These are phyloP conservation scores for Leccinellum rugosiceps DNA, from an alignment of 768 basidiomycete genomes.

Conservation along the genomic window DNA sequence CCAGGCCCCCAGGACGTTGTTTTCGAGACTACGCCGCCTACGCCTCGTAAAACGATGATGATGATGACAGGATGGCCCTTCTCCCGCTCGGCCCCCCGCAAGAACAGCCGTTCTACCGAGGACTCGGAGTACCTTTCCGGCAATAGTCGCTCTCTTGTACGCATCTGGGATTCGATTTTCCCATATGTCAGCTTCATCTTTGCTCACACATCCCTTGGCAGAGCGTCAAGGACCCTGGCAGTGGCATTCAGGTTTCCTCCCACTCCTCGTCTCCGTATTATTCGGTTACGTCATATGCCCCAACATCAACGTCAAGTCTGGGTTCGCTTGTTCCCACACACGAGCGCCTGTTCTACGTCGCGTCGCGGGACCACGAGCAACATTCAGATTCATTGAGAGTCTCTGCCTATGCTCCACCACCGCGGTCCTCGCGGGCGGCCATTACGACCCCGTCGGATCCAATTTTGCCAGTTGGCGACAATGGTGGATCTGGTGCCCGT, in stretches of 20 bases:
- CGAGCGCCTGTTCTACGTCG: conserved; percentile 22
- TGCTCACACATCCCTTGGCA: conserved; percentile 3
- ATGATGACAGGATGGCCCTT: conserved; percentile 29
- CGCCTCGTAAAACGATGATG: conserved; percentile 24
- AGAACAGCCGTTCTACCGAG: conserved; percentile 7
- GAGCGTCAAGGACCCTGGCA: conserved; percentile 8
- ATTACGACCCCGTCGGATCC: conserved; percentile 3
- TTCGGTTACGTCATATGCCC: conserved; percentile 15
- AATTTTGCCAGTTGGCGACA: conserved; percentile 7
- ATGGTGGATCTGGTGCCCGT: conserved; percentile 1
- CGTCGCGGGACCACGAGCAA: conserved; percentile 12
- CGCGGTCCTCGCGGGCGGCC: background rate
- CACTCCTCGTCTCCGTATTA: conserved; percentile 10
- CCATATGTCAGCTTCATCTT: background rate
- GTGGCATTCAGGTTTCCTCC: background rate
- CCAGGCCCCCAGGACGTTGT: conserved; percentile 5
- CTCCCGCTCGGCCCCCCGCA: conserved; percentile 22
- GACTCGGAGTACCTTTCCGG: conserved; percentile 1
- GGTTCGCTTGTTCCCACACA: conserved; percentile 28
- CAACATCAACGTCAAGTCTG: conserved; percentile 28
- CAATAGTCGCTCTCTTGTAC: conserved; percentile 12
- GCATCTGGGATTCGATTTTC: background rate
- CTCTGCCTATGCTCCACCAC: background rate
- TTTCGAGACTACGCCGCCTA: background rate
- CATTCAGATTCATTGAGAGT: background rate